Evolutionary conservation across 306 rosid genomes (phyloP).

Genomic region (Prosopis cineraria): DNA sequence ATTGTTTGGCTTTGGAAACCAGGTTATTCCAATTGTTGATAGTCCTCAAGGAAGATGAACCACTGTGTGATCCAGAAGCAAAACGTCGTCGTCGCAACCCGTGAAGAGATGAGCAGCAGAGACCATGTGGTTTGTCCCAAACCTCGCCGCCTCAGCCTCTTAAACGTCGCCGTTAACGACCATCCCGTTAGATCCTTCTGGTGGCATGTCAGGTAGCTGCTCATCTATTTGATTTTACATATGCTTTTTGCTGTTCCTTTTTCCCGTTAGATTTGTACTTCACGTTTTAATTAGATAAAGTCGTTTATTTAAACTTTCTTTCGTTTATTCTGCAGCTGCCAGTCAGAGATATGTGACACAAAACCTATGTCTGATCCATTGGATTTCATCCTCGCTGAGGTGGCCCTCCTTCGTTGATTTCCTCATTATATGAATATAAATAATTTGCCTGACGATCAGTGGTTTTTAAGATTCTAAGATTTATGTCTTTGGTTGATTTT

Average conservation of each 20-base stretch:
- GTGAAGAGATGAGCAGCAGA: slow-evolving; percentile 58
- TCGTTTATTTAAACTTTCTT: background rate
- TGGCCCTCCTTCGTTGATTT: slow-evolving; percentile 7
- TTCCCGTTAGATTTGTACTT: background rate
- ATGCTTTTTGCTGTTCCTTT: background rate
- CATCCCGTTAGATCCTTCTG: slow-evolving; percentile 52
- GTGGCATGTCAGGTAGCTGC: slow-evolving; percentile 66
- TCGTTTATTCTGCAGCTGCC: slow-evolving; percentile 56
- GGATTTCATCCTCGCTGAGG: slow-evolving; percentile 79
- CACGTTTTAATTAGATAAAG: background rate
- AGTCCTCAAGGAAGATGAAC: slow-evolving; percentile 52
- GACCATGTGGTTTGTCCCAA: slow-evolving; percentile 78
- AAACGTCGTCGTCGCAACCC: slow-evolving; percentile 59
- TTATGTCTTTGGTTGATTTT: slow-evolving; percentile 13
- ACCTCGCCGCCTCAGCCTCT: slow-evolving; percentile 78
- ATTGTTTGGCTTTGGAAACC: slow-evolving; percentile 7
- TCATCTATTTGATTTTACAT: background rate
- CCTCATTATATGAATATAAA: background rate
- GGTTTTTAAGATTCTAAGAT: background rate
- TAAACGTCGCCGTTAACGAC: slow-evolving; percentile 56
- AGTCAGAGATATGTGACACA: slow-evolving; percentile 63
- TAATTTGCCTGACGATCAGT: background rate
- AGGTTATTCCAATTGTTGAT: slow-evolving; percentile 33
- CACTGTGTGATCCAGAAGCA: slow-evolving; percentile 60
- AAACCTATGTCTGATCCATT: slow-evolving; percentile 58